Percentiles rank a stretch among this genome's conserved stretches.
Conservation (phyloP, 2,329 filamentous ascomycete genomes). For the Aspergillus sp. region DNA sequence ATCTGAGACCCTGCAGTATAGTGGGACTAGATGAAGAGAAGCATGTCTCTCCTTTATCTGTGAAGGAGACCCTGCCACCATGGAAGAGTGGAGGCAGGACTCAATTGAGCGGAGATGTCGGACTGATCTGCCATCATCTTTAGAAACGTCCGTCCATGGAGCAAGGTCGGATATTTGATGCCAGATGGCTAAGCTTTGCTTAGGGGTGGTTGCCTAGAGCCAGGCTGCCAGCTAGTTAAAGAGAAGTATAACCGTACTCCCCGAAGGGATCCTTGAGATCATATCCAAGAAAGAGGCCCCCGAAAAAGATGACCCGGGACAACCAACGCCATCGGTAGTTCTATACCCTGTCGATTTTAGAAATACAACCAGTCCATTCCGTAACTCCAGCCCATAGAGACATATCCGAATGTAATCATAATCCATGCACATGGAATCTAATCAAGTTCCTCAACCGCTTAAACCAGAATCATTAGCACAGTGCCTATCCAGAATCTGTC, state of each 20-base stretch:
- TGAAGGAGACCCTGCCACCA: slow-evolving; percentile 27
- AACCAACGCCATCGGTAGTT: neutral
- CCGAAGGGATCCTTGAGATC: neutral
- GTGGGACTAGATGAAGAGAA: neutral
- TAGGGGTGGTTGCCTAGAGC: neutral
- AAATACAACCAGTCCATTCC: neutral
- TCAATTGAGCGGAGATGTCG: slow-evolving; percentile 24
- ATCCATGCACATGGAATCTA: neutral
- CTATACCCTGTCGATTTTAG: neutral
- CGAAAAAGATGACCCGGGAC: neutral
- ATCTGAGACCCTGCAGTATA: neutral
- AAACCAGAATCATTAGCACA: neutral
- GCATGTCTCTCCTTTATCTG: slow-evolving; percentile 25
- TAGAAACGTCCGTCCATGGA: slow-evolving; percentile 46
- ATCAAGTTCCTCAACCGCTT: neutral
- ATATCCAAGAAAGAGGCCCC: neutral
- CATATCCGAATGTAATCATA: neutral
- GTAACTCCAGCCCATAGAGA: neutral
- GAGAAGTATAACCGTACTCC: neutral
- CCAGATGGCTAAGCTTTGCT: slow-evolving; percentile 29
- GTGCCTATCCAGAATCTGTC: neutral
- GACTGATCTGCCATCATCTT: slow-evolving; percentile 48
- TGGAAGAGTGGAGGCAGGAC: slow-evolving; percentile 18
- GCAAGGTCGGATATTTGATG: slow-evolving; percentile 34
- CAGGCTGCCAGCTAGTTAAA: too few species aligned